phyloP scores from a whole-genome alignment of 192 early-diverging fungal genomes.

The Tieghemiomyces parasiticus region DNA sequence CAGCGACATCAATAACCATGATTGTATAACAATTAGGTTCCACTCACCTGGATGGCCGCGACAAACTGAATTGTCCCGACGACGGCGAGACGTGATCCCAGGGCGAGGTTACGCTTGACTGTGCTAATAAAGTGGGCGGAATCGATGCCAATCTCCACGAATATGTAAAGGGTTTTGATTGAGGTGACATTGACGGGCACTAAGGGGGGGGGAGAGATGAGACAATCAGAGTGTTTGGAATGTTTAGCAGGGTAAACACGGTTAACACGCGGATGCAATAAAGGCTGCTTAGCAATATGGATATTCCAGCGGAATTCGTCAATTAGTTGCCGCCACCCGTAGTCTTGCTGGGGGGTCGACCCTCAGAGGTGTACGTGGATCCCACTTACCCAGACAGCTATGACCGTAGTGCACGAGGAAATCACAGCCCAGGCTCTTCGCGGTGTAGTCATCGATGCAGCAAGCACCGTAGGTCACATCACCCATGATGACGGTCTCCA shows the following conservation, averaged over 20 bases:
- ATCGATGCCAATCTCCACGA: slow-evolving; percentile 98
- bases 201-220: too few species aligned
- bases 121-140: slow-evolving; percentile 84
- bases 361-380: too few species aligned
- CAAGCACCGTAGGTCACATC: slow-evolving; percentile 99
- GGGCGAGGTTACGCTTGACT: slow-evolving; percentile 70
- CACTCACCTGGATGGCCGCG: slow-evolving; percentile 56
- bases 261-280: too few species aligned
- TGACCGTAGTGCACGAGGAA: slow-evolving; percentile 98
- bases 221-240: too few species aligned
- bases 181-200: slow-evolving; percentile 89
- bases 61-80: slow-evolving; percentile 95
- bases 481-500: slow-evolving; percentile 92
- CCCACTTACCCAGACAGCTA: slow-evolving; percentile 69
- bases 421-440: slow-evolving; percentile 82
- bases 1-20: too few species aligned
- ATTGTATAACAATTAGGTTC: too few species aligned
- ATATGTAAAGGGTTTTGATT: slow-evolving; percentile 93
- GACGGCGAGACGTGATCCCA: slow-evolving; percentile 52
- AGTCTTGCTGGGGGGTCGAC: too few species aligned
- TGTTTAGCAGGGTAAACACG: too few species aligned
- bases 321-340: too few species aligned
- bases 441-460: slow-evolving; percentile 96
- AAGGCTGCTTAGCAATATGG: too few species aligned
- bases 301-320: too few species aligned